phyloP scores from a whole-genome alignment of 805 yeast genomes.

The Metschnikowia aberdeeniae region DNA sequence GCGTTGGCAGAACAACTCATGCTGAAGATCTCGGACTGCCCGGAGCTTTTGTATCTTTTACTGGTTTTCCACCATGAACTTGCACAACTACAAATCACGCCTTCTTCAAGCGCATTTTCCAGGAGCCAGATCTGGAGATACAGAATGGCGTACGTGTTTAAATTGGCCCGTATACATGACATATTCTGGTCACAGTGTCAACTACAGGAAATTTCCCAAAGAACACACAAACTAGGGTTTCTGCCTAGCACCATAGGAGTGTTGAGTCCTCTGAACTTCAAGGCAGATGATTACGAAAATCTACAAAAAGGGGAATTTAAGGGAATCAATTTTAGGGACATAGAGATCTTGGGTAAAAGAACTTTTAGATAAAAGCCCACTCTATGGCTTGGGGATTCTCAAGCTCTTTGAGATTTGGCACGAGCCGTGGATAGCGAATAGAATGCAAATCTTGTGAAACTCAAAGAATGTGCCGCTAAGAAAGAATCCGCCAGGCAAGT shows the following conservation, averaged over 20 bases:
- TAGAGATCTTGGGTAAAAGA: slow-evolving; percentile 13
- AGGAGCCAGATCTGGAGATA: slow-evolving; percentile 16
- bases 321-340: slow-evolving; percentile 21
- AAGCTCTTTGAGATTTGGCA: slow-evolving; percentile 88
- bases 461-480: slow-evolving; percentile 58
- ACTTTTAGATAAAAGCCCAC: background rate
- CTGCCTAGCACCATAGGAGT: slow-evolving; percentile 29
- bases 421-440: slow-evolving; percentile 79
- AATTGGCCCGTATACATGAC: slow-evolving; percentile 26
- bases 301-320: slow-evolving; percentile 27
- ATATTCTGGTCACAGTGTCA: slow-evolving; percentile 38
- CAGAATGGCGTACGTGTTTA: slow-evolving; percentile 19
- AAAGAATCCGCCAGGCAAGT: slow-evolving; percentile 63
- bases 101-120: slow-evolving; percentile 9
- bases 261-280: slow-evolving; percentile 37
- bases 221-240: slow-evolving; percentile 25
- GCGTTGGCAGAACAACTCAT: slow-evolving; percentile 25
- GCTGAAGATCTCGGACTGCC: slow-evolving; percentile 18
- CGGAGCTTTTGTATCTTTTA: slow-evolving; percentile 30
- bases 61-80: slow-evolving; percentile 32
- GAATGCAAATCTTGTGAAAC: slow-evolving; percentile 64
- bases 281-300: slow-evolving; percentile 21
- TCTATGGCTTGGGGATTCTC: slow-evolving; percentile 80
- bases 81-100: slow-evolving; percentile 24
- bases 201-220: slow-evolving; percentile 26